Conservation (phyloP, 495 filamentous ascomycete species). For the Astrothelium macrocarpum region DNA sequence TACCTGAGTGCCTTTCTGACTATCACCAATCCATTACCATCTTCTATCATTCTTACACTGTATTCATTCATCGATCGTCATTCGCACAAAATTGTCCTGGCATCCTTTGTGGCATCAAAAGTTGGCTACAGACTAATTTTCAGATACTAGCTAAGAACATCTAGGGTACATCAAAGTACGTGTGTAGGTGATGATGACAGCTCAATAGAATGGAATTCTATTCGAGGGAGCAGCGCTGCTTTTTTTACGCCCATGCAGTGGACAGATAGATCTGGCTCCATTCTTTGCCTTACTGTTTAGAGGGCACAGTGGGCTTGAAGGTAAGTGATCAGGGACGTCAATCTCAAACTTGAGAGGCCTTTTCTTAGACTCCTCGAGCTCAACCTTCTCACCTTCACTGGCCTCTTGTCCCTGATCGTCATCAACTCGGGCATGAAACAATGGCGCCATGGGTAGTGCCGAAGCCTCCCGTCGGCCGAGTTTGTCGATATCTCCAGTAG, state of each 20-base stretch:
- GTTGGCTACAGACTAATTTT: neutral
- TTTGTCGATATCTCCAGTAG: neutral
- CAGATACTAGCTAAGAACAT: neutral
- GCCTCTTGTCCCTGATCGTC: neutral
- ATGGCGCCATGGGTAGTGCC: neutral
- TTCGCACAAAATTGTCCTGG: too few species aligned
- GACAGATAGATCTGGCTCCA: slow-evolving; percentile 47
- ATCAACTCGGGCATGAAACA: neutral
- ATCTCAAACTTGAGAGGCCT: slow-evolving; percentile 36
- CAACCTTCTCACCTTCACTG: neutral
- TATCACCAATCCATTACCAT: too few species aligned
- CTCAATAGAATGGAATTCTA: neutral
- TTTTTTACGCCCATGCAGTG: slow-evolving; percentile 33
- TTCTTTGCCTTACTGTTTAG: slow-evolving; percentile 45
- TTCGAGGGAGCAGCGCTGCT: neutral
- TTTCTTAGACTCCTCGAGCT: neutral
- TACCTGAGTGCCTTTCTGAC: too few species aligned
- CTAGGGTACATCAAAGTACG: neutral
- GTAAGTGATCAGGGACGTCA: slow-evolving; percentile 55
- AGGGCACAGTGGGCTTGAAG: slow-evolving; percentile 55
- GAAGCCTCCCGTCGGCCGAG: neutral
- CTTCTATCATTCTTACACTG: neutral
- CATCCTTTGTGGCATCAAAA: neutral
- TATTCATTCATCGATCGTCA: neutral
- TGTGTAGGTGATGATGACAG: neutral